Evolutionary conservation across 2,329 filamentous ascomycete genomes (phyloP).

Genomic region (Mariannaea sp.): DNA sequence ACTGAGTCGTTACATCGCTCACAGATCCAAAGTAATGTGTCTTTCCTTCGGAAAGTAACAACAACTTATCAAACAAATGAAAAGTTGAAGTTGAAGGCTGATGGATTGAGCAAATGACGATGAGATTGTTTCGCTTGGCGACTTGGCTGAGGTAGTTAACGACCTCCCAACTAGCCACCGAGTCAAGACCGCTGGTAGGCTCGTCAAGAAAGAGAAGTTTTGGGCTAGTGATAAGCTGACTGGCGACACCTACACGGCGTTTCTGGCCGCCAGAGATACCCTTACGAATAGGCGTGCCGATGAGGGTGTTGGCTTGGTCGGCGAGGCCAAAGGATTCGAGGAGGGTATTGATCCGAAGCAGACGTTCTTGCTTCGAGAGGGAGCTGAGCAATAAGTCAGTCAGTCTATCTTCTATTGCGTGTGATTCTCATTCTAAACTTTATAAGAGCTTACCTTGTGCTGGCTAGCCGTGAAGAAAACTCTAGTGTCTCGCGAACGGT

Average conservation of each 20-base stretch:
- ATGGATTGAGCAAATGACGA: slow-evolving; percentile 83
- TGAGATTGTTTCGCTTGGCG: slow-evolving; percentile 69
- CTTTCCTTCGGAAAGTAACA: slow-evolving; percentile 72
- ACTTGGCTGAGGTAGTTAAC: slow-evolving; percentile 72
- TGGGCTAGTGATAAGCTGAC: slow-evolving; percentile 79
- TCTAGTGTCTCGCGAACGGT: slow-evolving; percentile 80
- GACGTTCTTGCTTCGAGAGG: slow-evolving; percentile 58
- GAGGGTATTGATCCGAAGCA: slow-evolving; percentile 67
- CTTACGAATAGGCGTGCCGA: slow-evolving; percentile 82
- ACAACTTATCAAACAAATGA: slow-evolving; percentile 77
- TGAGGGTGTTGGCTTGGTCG: slow-evolving; percentile 69
- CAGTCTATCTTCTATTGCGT: no score
- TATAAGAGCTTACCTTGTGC: slow-evolving; percentile 56
- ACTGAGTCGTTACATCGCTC: slow-evolving; percentile 63
- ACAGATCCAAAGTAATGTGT: slow-evolving; percentile 76
- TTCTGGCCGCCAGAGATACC: slow-evolving; percentile 88
- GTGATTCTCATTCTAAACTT: no score
- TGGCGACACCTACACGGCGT: slow-evolving; percentile 77
- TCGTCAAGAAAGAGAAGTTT: slow-evolving; percentile 84
- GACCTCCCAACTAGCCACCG: slow-evolving; percentile 75
- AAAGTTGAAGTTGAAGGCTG: slow-evolving; percentile 83
- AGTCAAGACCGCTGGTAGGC: slow-evolving; percentile 83
- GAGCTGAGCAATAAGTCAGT: no score
- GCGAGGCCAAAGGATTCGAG: slow-evolving; percentile 75
- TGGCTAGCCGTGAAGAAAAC: slow-evolving; percentile 75